Percentiles rank a stretch among this genome's conserved stretches.
These are phyloP conservation scores for Colletotrichum euphorbiae DNA, from an alignment of 2,329 filamentous ascomycete species.

Conservation along the genomic window DNA sequence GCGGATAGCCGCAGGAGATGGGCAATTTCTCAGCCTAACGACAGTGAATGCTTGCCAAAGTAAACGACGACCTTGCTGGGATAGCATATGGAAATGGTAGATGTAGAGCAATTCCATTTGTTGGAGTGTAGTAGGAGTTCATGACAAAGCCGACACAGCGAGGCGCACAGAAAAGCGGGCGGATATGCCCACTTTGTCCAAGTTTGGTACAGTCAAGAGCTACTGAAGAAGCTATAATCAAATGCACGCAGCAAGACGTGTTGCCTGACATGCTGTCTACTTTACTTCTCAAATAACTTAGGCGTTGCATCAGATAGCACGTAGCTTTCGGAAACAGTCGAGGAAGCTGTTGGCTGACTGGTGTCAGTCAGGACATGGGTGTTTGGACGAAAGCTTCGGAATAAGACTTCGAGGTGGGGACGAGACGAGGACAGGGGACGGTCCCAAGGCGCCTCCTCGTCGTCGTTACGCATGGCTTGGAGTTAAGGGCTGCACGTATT, in stretches of 20 bases:
- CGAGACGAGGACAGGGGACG: neutral
- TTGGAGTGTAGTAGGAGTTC: no score
- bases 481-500: conserved; percentile 6
- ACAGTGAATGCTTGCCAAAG: conserved; percentile 1
- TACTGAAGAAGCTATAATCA: conserved; percentile 1
- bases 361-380: conserved; percentile 2
- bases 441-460: conserved; percentile 27
- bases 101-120: neutral
- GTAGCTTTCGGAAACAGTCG: conserved; percentile 10
- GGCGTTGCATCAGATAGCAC: no score
- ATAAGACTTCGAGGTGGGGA: conserved; percentile 13
- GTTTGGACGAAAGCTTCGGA: conserved; percentile 29
- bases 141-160: neutral
- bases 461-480: conserved; percentile 37
- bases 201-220: neutral
- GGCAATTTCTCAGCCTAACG: neutral
- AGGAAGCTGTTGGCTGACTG: conserved; percentile 10
- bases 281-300: no score
- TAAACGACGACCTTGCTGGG: conserved; percentile 12
- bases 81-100: neutral
- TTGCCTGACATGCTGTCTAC: no score
- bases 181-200: neutral
- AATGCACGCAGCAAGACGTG: neutral
- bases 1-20: conserved; percentile 27
- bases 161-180: neutral